Base-by-base conservation (phyloP, 257 asterid species). In the Capsicum baccatum region DNA sequence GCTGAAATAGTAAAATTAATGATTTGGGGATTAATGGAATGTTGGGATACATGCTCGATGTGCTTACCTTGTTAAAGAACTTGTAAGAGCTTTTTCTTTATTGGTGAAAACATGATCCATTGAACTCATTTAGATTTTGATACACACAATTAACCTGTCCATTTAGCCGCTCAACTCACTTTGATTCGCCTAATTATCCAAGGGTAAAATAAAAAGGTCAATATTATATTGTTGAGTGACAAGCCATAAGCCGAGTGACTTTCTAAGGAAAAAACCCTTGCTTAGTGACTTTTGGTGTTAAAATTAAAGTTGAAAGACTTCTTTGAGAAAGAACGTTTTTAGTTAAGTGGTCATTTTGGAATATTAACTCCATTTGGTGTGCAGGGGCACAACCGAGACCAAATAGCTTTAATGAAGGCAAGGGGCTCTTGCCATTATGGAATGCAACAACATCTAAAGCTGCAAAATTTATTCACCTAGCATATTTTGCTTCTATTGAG, bases 1-100 rank as follows among this genome's bases (percentile, higher is more conserved):
- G 48, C 88, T 86, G 78, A 50, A 84, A 85, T 94, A 97, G 99
- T 86, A 92, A 91, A 84, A 39, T 95, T 62, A 84, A 98, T 52
- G 95, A 97, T 55, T 88, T 97, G 93, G 97, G 95, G 73, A 91
- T 97, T 83, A 92, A 47, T 70, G 98, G 99, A 80, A 89, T 95
- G 63, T 80, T 97, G 97, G 98, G 98, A 82, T 97, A 95, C 93
- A 67, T 88, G 88, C 96, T 97, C 83, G 88, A 89, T 88, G 91
- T 85, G 92, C 92, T 97, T 52, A 88, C 82, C 76, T 97, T 98
- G 37, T 90, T 97, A 37, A 92, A 88, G 85, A 92, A 95, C 76
- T 84, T 97, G 99, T 97, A 87, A 91, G 96, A 58, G 87, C 83
- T 58, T 76, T 80, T 84, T 57, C 58, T 47, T 76, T 76, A 52